phyloP scores from a whole-genome alignment of 371 early-diverging fungal species.

The Batkoa obscura region DNA sequence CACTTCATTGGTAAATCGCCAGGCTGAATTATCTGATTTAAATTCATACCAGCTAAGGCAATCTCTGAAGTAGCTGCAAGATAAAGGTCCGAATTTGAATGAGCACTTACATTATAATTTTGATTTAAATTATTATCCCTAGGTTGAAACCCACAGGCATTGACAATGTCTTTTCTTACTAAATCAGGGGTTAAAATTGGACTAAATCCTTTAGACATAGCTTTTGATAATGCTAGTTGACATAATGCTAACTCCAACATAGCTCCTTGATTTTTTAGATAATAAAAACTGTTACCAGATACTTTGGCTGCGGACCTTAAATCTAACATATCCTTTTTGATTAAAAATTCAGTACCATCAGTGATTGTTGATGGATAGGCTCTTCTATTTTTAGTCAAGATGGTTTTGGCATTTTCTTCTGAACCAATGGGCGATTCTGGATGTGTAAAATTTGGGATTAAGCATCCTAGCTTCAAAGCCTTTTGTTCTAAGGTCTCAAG shows the following conservation, averaged over 20 bases:
- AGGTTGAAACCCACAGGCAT: conserved; percentile 83
- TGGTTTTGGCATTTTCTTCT: conserved; percentile 31
- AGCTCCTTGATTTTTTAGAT: conserved; percentile 62
- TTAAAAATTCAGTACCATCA: conserved; percentile 52
- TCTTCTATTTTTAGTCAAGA: conserved; percentile 22
- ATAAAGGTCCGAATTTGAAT: conserved; percentile 21
- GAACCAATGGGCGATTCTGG: conserved; percentile 38
- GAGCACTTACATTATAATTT: conserved; percentile 53
- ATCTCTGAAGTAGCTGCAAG: conserved; percentile 85
- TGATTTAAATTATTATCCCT: conserved; percentile 54
- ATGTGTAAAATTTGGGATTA: conserved; percentile 54
- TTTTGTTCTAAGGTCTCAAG: conserved; percentile 18
- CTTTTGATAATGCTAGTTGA: conserved; percentile 71
- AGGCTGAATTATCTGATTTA: conserved; percentile 32
- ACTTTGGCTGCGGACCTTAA: conserved; percentile 66
- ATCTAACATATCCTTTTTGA: conserved; percentile 47
- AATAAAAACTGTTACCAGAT: conserved; percentile 75
- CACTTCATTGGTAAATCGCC: conserved; percentile 38
- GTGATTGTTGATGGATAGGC: conserved; percentile 5
- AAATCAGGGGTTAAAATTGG: conserved; percentile 73
- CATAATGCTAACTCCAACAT: conserved; percentile 68
- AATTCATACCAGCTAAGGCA: conserved; percentile 70
- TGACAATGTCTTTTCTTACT: conserved; percentile 55
- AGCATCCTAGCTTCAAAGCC: conserved; percentile 28
- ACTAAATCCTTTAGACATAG: conserved; percentile 42